Percentiles rank a stretch among this genome's conserved stretches.
Conservation (phyloP, 2,329 filamentous ascomycete species). For the Monosporascus sp. region DNA sequence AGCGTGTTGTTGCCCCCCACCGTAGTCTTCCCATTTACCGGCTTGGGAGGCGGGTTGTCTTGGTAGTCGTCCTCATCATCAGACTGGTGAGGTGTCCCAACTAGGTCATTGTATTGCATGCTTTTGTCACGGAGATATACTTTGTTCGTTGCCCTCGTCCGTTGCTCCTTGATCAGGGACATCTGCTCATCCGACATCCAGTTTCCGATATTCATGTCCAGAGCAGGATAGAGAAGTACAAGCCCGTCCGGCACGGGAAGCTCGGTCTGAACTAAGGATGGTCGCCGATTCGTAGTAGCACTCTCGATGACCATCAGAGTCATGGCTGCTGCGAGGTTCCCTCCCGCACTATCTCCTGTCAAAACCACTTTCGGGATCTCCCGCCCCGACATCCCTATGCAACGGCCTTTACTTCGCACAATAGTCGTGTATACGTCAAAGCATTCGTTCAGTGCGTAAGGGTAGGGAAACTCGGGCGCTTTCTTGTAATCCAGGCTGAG, state of each 20-base stretch:
- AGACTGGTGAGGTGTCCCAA: conserved; percentile 76
- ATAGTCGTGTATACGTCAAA: conserved; percentile 80
- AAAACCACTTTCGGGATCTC: conserved; percentile 64
- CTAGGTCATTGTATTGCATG: conserved; percentile 80
- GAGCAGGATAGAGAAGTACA: conserved; percentile 79
- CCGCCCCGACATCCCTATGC: conserved; percentile 67
- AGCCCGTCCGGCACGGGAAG: conserved; percentile 75
- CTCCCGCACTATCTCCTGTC: conserved; percentile 77
- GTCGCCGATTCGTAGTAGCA: conserved; percentile 49
- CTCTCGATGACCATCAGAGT: conserved; percentile 87
- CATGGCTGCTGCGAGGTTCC: conserved; percentile 74
- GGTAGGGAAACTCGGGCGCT: conserved; percentile 79
- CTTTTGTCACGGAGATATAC: conserved; percentile 78
- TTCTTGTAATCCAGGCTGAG: conserved; percentile 89
- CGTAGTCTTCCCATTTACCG: conserved; percentile 10
- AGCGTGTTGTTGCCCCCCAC: conserved; percentile 16
- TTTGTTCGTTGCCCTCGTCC: conserved; percentile 71
- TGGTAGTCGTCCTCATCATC: conserved; percentile 62
- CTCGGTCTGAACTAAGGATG: conserved; percentile 51
- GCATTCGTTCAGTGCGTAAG: conserved; percentile 81
- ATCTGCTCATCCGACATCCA: conserved; percentile 99
- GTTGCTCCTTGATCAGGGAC: conserved; percentile 82
- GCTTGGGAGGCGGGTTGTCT: conserved; percentile 21
- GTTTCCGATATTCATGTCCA: conserved; percentile 97
- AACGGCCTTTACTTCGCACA: conserved; percentile 66